Evolutionary conservation across 331 rosid species (phyloP), one percentile per base, ranked within the genome.

Genomic region (Malus hybrid): DNA sequence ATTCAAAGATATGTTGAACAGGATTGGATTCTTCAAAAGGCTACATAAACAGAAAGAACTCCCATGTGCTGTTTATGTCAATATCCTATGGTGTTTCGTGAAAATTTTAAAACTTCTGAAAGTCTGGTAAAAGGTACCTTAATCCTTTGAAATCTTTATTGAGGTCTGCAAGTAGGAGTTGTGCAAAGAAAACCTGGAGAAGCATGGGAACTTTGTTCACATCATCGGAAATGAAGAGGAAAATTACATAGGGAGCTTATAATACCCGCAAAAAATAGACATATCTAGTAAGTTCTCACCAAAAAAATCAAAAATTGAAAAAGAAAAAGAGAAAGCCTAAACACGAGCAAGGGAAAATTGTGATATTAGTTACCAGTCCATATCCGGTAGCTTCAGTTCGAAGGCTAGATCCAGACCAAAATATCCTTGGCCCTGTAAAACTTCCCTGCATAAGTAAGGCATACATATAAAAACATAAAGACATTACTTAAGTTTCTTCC

Each of bases 301-400:
- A 52, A 52, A 18, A 52, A 52, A 6, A 2, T 16, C 2, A 16
- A 52, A 52, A 52, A 18, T 12, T 50, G 57, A 15, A 26, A 44
- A 28, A 20, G 65, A 48, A 57, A 10, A 18, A 42, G 36, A 70
- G 14, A 22, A 26, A 36, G 29, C 26, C 53, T 22, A 7, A 29
- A 71, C 66, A 72, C 26, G 4, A 57, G 50, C 68, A 60, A 22
- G 36, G 36, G 66, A 80, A 62, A 66, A 68, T 75, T 32, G 36
- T 67, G 61, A 71, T 79, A 86, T 77, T 74, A 85, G 76, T 85
- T 88, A 95, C 99, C 97, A 95, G 97, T 63, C 99, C 99, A 83
- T 95, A 95, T 74, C 99, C 97, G 72, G 97, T 95, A 72, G 99
- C 99, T 90, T 95, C 99, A 80, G 97, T 92, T 80, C 99, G 91